Base-by-base conservation (phyloP, 192 early-diverging fungal genomes). In the Entomortierella beljakovae region DNA sequence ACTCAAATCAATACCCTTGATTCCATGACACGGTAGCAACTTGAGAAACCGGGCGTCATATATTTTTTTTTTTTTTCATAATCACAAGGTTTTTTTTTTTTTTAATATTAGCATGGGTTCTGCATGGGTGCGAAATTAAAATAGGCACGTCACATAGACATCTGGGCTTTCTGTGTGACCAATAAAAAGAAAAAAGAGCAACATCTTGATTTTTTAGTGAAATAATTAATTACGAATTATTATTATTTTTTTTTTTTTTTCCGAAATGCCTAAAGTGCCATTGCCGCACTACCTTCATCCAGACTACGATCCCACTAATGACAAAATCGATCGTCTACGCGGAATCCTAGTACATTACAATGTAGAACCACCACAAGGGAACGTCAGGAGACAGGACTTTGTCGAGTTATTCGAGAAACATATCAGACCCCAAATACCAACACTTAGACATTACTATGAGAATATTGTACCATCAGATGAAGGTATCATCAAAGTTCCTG, bases 261-360 rank as follows among this genome's bases (percentile, higher is more conserved):
- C 16, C 68, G 46, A 33, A 22, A 70, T 70, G 62, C 57, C 57
- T 25, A 33, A 35, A 16, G 37, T 34, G 32, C 50, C 43, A 34
- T 10, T 74, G 37, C 71, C 71, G 13, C 48, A 49, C 46, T 74
- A 74, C 64, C 56, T 74, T n/a, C 71, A 65, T 50, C 64, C 63
- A 20, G 42, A 61, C 37, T 74, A 66, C 38, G 58, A 74, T 22
- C 71, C 71, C 34, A 54, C 31, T 63, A 42, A 52, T 7, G 57
- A 66, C 13, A 67, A 74, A 29, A 74, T 74, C 64, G 71, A 74
- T 23, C 31, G 56, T 26, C 49, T 74, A 1, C 71, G 71, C 2
- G 64, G 67, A 28, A 66, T 74, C 43, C 71, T 74, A 13, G 67
- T 74, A 31, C 48, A 55, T n/a, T 26, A 74, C 52, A 61, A 55